A percentile compares a stretch with the other conserved stretches of the same genome.
Conservation (phyloP, 345 rosid genomes). For the Chamaenerion angustifolium region DNA sequence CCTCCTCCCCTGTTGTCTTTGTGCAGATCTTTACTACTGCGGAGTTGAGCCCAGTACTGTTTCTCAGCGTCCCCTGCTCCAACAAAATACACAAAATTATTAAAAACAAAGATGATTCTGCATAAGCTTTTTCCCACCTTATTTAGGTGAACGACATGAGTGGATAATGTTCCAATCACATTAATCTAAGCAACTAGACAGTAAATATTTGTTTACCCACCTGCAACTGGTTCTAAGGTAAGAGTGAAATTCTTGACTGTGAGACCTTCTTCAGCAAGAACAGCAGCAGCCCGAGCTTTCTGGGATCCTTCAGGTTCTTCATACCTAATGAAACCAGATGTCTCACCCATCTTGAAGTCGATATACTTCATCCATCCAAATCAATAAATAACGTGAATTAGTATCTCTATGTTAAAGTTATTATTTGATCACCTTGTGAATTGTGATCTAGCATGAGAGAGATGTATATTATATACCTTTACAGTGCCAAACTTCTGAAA, state of each 20-base stretch:
- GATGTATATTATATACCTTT: constrained; percentile 64
- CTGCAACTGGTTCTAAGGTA: constrained; percentile 73
- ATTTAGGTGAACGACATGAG: background rate
- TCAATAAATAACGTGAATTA: constrained; percentile 5
- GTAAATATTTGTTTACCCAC: constrained; percentile 19
- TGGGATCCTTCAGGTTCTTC: constrained; percentile 82
- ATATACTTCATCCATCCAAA: constrained; percentile 35
- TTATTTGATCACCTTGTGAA: background rate
- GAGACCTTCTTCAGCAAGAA: constrained; percentile 67
- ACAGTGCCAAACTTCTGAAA: constrained; percentile 65
- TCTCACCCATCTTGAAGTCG: constrained; percentile 81
- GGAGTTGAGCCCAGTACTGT: constrained; percentile 67
- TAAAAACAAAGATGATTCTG: background rate
- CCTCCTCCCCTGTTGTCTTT: constrained; percentile 37
- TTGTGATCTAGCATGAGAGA: constrained; percentile 1
- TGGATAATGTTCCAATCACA: background rate
- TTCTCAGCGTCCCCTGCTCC: constrained; percentile 63
- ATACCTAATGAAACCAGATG: constrained; percentile 65
- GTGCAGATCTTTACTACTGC: constrained; percentile 39
- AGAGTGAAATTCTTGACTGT: constrained; percentile 63
- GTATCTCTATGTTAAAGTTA: background rate
- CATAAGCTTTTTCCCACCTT: background rate
- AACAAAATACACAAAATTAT: background rate
- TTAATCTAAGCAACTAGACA: background rate
- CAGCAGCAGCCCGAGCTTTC: constrained; percentile 94